Conservation (phyloP, 2,329 filamentous ascomycete genomes). For the Bipolaris gigantea region DNA sequence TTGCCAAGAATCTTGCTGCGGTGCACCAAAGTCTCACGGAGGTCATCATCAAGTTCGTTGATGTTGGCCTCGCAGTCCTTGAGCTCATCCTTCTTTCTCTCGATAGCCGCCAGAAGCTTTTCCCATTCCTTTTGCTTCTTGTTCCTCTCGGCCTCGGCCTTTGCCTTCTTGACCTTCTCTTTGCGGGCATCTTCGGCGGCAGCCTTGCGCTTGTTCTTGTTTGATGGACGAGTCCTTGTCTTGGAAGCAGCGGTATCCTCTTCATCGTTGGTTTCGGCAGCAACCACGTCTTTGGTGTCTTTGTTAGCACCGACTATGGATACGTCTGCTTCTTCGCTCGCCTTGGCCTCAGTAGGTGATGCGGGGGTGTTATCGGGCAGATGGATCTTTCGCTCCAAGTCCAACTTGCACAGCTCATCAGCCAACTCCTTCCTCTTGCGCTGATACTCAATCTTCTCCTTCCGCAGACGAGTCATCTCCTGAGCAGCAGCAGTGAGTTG, state of each 20-base stretch:
- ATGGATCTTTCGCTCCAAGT: conserved; percentile 72
- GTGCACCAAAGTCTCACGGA: conserved; percentile 91
- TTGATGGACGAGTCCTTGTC: conserved; percentile 57
- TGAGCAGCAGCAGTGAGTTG: conserved; percentile 92
- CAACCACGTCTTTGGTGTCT: conserved; percentile 63
- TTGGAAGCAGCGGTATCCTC: conserved; percentile 59
- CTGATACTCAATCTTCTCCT: conserved; percentile 93
- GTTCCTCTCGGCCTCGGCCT: conserved; percentile 62
- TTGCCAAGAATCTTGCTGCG: conserved; percentile 87
- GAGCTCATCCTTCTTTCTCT: conserved; percentile 80
- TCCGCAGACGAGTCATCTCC: conserved; percentile 91
- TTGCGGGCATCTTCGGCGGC: conserved; percentile 63
- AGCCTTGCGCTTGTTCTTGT: conserved; percentile 75
- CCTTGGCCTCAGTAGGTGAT: conserved; percentile 56
- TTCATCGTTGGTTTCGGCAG: conserved; percentile 70
- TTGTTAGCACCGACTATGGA: conserved; percentile 56
- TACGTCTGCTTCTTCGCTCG: conserved; percentile 63
- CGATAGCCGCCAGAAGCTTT: conserved; percentile 84
- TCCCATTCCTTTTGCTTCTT: conserved; percentile 83
- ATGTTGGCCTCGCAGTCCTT: conserved; percentile 84
- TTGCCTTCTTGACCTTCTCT: conserved; percentile 67
- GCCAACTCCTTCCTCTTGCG: conserved; percentile 69
- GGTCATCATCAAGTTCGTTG: conserved; percentile 80
- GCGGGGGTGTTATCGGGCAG: conserved; percentile 72
- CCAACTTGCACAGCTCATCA: conserved; percentile 70